These are phyloP conservation scores for Helicocarpus griseus DNA, from an alignment of 2,329 filamentous ascomycete species.

Conservation along the genomic window DNA sequence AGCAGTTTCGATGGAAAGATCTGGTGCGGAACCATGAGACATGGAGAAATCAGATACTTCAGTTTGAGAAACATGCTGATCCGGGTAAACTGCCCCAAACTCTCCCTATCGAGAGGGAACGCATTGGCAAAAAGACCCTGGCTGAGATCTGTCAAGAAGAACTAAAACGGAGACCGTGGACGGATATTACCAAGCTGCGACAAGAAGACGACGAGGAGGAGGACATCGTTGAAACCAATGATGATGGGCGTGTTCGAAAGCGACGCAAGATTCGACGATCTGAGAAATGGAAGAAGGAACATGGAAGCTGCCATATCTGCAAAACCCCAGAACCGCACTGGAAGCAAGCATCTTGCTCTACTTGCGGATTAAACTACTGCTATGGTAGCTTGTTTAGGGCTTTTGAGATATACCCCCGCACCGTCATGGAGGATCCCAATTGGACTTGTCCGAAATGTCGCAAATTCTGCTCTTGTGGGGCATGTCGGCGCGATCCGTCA, in stretches of 20 bases:
- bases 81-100: conserved; percentile 52
- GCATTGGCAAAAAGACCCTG: conserved; percentile 63
- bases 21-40: conserved; percentile 67
- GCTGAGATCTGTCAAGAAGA: conserved; percentile 94
- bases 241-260: conserved; percentile 52
- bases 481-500: conserved; percentile 59
- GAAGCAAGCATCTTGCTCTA: conserved; percentile 72
- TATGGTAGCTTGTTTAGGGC: conserved; percentile 88
- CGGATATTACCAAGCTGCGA: conserved; percentile 60
- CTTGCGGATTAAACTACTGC: conserved; percentile 71
- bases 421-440: conserved; percentile 65
- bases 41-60: conserved; percentile 72
- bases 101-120: conserved; percentile 59
- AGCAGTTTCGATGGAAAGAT: conserved; percentile 82
- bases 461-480: conserved; percentile 76
- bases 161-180: conserved; percentile 67
- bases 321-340: conserved; percentile 69
- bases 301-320: conserved; percentile 69
- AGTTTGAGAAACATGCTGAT: conserved; percentile 58
- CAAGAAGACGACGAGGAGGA: conserved; percentile 25
- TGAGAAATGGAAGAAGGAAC: conserved; percentile 41
- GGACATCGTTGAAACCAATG: conserved; percentile 46
- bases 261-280: conserved; percentile 47
- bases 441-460: conserved; percentile 88
- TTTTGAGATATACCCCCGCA: conserved; percentile 80